Conservation (phyloP, 495 filamentous ascomycete species). For the Stereocaulon alpinum region DNA sequence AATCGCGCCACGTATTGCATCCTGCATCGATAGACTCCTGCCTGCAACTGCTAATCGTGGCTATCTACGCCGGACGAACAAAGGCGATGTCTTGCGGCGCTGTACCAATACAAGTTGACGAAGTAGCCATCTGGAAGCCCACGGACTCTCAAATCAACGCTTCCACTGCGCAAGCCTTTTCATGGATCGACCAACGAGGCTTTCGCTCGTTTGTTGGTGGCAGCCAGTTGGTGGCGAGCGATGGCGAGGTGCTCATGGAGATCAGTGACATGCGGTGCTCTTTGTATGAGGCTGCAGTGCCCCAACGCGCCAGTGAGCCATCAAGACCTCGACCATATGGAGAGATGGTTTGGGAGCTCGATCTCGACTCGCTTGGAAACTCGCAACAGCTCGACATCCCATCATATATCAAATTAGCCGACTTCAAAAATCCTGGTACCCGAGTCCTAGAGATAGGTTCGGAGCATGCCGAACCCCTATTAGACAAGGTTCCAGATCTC, state of each 20-base stretch:
- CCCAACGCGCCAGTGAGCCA: slow-evolving; percentile 19
- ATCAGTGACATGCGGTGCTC: slow-evolving; percentile 24
- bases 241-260: slow-evolving; percentile 23
- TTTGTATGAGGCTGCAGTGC: slow-evolving; percentile 29
- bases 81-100: slow-evolving; percentile 27
- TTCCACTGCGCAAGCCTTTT: slow-evolving; percentile 5
- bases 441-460: too few species aligned
- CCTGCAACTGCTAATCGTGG: slow-evolving; percentile 30
- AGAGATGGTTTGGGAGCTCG: slow-evolving; percentile 18
- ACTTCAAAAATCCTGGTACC: too few species aligned
- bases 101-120: slow-evolving; percentile 31
- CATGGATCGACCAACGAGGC: slow-evolving; percentile 9
- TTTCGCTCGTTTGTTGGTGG: slow-evolving; percentile 13
- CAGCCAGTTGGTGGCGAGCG: slow-evolving; percentile 8
- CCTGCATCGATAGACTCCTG: slow-evolving; percentile 29
- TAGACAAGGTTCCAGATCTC: too few species aligned
- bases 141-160: slow-evolving; percentile 11
- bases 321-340: slow-evolving; percentile 7
- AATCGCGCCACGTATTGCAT: slow-evolving; percentile 33
- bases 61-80: slow-evolving; percentile 26
- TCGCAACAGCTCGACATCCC: too few species aligned
- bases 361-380: slow-evolving; percentile 8
- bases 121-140: slow-evolving; percentile 27
- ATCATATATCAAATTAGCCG: too few species aligned
- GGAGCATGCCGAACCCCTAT: too few species aligned